Conservation (phyloP, 108 stramenopile genomes). For the Nannochloropsis oceanica region DNA sequence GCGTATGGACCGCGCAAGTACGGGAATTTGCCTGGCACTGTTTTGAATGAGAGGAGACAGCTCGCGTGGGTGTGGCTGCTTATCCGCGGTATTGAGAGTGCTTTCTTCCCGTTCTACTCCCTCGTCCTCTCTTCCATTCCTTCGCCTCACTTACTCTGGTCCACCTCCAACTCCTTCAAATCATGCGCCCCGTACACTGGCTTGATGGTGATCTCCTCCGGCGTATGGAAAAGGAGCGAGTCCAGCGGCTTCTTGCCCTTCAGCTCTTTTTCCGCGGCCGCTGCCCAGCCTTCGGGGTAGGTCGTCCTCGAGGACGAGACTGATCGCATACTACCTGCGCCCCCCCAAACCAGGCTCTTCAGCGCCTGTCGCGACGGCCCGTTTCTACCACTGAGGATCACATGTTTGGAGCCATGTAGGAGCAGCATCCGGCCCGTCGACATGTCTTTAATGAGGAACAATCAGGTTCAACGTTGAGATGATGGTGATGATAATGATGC, state of each 20-base stretch:
- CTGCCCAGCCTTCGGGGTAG: conserved; percentile 19
- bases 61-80: neutral
- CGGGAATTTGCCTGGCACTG: conserved; percentile 60
- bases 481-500: too few species aligned
- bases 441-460: too few species aligned
- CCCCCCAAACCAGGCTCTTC: too few species aligned
- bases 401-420: too few species aligned
- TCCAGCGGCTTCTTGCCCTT: conserved; percentile 4
- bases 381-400: too few species aligned
- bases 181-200: conserved; percentile 70
- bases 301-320: neutral
- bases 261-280: conserved; percentile 19
- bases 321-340: neutral
- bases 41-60: neutral
- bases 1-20: conserved; percentile 96
- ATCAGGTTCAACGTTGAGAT: too few species aligned
- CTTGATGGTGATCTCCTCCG: conserved; percentile 72
- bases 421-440: too few species aligned
- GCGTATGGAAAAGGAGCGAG: conserved; percentile 30
- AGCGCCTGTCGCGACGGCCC: too few species aligned
- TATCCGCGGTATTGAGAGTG: neutral
- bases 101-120: neutral
- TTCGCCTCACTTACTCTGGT: conserved; percentile 6
- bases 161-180: conserved; percentile 41
- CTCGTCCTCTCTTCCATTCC: neutral